A percentile compares a stretch with the other conserved stretches of the same genome.
phyloP scores from a whole-genome alignment of 495 filamentous ascomycete species.

The Penicillium atrosanguineum region DNA sequence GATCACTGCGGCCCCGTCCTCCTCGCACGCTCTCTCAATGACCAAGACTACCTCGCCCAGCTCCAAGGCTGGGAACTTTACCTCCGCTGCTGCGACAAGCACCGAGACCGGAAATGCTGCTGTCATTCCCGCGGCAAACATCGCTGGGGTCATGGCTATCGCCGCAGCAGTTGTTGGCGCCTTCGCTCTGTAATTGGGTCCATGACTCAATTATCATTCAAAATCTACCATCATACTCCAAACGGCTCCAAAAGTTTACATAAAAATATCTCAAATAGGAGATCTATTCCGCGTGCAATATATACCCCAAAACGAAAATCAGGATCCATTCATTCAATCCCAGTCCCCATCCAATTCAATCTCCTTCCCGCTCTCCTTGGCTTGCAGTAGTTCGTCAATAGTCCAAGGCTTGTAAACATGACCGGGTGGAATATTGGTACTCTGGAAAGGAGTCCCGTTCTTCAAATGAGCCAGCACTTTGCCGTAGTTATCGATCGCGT shows the following conservation, averaged over 20 bases:
- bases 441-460: conserved; percentile 10
- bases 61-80: conserved; percentile 7
- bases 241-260: background rate
- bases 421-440: conserved; percentile 17
- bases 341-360: conserved; percentile 14
- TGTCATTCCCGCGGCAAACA: conserved; percentile 1
- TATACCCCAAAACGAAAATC: background rate
- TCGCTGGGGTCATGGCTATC: conserved; percentile 15
- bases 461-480: conserved; percentile 7
- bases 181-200: conserved; percentile 12
- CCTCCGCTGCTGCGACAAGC: conserved; percentile 9
- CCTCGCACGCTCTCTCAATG: conserved; percentile 12
- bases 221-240: background rate
- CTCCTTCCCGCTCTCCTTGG: conserved; percentile 6
- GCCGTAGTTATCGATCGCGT: conserved; percentile 15
- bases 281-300: background rate
- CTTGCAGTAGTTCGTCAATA: conserved; percentile 13
- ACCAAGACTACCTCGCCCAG: conserved; percentile 13
- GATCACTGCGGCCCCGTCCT: conserved; percentile 19
- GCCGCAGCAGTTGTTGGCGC: conserved; percentile 33
- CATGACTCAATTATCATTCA: background rate
- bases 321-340: background rate
- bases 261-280: background rate
- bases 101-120: conserved; percentile 14
- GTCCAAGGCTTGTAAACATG: conserved; percentile 16